A percentile compares a stretch with the other conserved stretches of the same genome.
Conservation (phyloP, 345 rosid genomes). For the Ceriops decandra region DNA sequence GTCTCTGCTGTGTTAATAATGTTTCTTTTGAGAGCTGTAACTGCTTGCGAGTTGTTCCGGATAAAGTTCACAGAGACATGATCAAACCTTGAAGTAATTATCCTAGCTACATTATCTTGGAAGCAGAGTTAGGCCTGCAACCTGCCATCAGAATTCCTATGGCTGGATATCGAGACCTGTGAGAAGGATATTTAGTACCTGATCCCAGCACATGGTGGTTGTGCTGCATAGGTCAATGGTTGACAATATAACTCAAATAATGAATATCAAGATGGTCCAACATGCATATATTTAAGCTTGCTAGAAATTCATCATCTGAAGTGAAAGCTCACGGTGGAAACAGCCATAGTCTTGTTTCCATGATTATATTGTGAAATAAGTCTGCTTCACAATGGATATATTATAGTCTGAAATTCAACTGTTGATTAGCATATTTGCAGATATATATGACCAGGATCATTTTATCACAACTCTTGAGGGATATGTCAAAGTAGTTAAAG, state of each 20-base stretch:
- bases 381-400: background rate
- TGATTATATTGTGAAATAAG: slow-evolving; percentile 3
- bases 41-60: background rate
- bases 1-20: background rate
- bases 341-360: background rate
- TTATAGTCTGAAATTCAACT: slow-evolving; percentile 8
- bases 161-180: background rate
- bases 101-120: background rate
- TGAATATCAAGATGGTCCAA: too few relatives aligned
- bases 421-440: slow-evolving; percentile 66
- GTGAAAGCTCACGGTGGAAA: background rate
- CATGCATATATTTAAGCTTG: too few relatives aligned
- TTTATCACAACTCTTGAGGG: slow-evolving; percentile 68
- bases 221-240: too few relatives aligned
- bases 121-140: background rate
- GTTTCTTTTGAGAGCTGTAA: background rate
- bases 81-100: background rate
- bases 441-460: slow-evolving; percentile 78
- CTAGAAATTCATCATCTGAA: background rate
- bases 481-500: slow-evolving; percentile 64
- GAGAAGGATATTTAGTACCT: too few relatives aligned
- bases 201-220: too few relatives aligned
- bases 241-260: too few relatives aligned
- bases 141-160: background rate
- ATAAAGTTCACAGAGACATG: background rate